Evolutionary conservation across 345 rosid species (phyloP), one percentile per base, ranked within the genome.

Genomic region (Erodium maritimum): DNA sequence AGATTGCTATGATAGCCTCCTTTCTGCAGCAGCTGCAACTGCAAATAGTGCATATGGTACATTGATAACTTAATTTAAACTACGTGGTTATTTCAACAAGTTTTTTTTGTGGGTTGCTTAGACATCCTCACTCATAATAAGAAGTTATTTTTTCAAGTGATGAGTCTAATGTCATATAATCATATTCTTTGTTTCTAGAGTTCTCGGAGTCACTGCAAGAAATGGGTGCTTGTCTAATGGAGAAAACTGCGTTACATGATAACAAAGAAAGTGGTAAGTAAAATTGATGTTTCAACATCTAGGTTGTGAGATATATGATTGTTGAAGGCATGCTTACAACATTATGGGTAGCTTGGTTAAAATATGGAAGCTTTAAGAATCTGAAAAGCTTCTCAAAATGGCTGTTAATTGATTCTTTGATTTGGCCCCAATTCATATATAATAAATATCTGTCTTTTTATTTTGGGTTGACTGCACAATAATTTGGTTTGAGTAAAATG

Each of bases 21-120:
- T 94, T 64, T 74, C 95, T 54, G 96, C 97, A 1, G 99, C 99
- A 64, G 95, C 97, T 23, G 95, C 84, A 14, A 80, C 86, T 0
- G 97, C 97, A 19, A 94, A 94, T 69, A 85, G 96, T 65, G 96
- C 97, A 56, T 93, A 77, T 63, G 99, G 99, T 93, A 77, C 67
- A 45, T 13, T 64, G 52, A 42, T 55, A 48, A 4, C 42, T 24
- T 23, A 23, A 58, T 72, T 14, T 23, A 19, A 48, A 11, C 7
- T 29, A 46, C 50, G 34, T 37, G 13, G 21, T 22, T 54, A 11
- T 58, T 29, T 21, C 50, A 23, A 45, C 5, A 21, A 9, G 54
- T 18, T 29, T 20, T n/a, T 21, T 21, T 52, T 23, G 55, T 50
- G 22, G 52, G 63, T 33, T 19, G 19, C 24, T 57, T 57, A 18